Evolutionary conservation across 2,329 filamentous ascomycete species (phyloP).

Genomic region (Bimuria novae-zelandiae): DNA sequence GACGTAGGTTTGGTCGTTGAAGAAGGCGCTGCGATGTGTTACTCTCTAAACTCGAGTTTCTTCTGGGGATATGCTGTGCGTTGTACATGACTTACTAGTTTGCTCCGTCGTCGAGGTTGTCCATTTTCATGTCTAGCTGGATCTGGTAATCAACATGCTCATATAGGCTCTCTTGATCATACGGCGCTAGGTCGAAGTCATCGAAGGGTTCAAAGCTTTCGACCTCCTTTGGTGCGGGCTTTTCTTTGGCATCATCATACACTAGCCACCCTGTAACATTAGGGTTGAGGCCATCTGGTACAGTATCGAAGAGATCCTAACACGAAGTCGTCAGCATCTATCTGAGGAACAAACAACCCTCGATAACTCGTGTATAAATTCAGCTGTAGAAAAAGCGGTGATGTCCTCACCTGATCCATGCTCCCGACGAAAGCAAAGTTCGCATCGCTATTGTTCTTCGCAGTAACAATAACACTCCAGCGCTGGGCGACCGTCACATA

Average conservation of each 20-base stretch:
- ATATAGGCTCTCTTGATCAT: slow-evolving; percentile 66
- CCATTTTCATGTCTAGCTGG: slow-evolving; percentile 64
- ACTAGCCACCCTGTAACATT: slow-evolving; percentile 62
- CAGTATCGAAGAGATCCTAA: slow-evolving; percentile 63
- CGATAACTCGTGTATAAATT: not conserved
- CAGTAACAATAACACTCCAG: slow-evolving; percentile 68
- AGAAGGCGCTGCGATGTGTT: slow-evolving; percentile 48
- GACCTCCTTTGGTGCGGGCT: slow-evolving; percentile 58
- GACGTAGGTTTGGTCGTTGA: slow-evolving; percentile 78
- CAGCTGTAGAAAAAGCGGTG: too few species aligned
- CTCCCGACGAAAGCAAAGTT: slow-evolving; percentile 65
- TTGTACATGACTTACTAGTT: slow-evolving; percentile 58
- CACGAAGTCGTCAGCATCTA: slow-evolving; percentile 9
- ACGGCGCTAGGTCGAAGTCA: slow-evolving; percentile 72
- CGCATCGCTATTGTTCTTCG: slow-evolving; percentile 58
- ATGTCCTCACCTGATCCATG: slow-evolving; percentile 50
- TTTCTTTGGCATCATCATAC: slow-evolving; percentile 55
- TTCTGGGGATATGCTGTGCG: too few species aligned
- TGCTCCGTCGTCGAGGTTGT: slow-evolving; percentile 69
- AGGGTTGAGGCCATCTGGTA: slow-evolving; percentile 70
- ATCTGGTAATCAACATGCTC: slow-evolving; percentile 67
- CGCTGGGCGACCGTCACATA: slow-evolving; percentile 73
- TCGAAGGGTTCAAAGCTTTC: slow-evolving; percentile 71
- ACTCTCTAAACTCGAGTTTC: not conserved
- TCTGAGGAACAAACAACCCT: too few species aligned